Percentiles rank a stretch among this genome's conserved stretches.
Conservation (phyloP, 1,284 basidiomycete species). For the Rhodotorula glutinis region DNA sequence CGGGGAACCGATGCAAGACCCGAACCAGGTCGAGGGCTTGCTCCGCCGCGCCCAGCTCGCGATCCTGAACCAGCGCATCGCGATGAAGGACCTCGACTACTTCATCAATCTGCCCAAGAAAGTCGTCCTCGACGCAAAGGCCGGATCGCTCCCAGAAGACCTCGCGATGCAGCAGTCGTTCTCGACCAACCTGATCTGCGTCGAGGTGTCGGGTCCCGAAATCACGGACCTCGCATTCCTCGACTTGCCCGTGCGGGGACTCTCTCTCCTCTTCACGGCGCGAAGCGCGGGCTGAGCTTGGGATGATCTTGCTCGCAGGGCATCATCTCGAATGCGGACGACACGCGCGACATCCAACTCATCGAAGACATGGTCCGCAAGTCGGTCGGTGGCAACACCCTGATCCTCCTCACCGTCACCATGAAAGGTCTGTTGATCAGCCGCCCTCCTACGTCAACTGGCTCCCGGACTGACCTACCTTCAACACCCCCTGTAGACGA, state of each 20-base stretch:
- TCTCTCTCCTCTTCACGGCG: too few species aligned
- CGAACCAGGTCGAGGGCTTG: conserved; percentile 60
- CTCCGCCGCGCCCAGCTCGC: conserved; percentile 68
- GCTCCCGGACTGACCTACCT: neutral
- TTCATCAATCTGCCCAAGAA: conserved; percentile 53
- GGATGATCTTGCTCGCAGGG: conserved; percentile 48
- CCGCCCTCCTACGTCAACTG: too few species aligned
- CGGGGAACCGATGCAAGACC: conserved; percentile 57
- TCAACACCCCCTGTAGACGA: too few species aligned
- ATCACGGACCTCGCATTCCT: conserved; percentile 67
- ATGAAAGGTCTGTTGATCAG: conserved; percentile 47
- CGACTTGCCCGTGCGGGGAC: conserved; percentile 59
- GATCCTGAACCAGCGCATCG: conserved; percentile 61
- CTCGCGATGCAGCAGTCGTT: conserved; percentile 49
- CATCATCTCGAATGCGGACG: conserved; percentile 61
- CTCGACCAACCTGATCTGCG: conserved; percentile 61
- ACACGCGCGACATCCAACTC: conserved; percentile 50
- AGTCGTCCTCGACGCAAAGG: conserved; percentile 11
- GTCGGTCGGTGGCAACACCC: conserved; percentile 64
- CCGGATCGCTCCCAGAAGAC: neutral
- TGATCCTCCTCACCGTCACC: conserved; percentile 66
- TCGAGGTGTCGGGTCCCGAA: conserved; percentile 62
- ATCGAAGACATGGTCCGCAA: conserved; percentile 60
- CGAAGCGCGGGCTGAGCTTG: conserved; percentile 29
- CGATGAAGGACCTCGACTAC: conserved; percentile 8